A percentile compares a stretch with the other conserved stretches of the same genome.
phyloP scores from a whole-genome alignment of 768 basidiomycete genomes.

The Panaeolus cyanescens region DNA sequence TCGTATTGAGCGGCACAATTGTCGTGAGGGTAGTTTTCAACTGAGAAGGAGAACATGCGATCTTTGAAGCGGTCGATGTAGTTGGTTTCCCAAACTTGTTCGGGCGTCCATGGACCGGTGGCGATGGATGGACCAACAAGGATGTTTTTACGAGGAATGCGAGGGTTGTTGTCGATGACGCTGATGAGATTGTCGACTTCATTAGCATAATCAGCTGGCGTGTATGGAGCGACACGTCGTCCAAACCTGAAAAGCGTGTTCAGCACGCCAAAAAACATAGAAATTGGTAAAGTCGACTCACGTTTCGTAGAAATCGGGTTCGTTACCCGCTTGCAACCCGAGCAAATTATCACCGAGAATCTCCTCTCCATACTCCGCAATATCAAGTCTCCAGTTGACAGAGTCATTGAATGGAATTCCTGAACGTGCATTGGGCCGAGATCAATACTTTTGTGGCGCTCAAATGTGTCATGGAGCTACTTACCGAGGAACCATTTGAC shows the following conservation, averaged over 20 bases:
- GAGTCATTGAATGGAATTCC: conserved; percentile 70
- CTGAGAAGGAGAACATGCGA: conserved; percentile 45
- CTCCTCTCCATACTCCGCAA: conserved; percentile 57
- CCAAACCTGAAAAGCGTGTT: conserved; percentile 26
- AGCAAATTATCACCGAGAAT: conserved; percentile 67
- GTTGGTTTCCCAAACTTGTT: conserved; percentile 49
- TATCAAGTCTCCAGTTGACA: conserved; percentile 48
- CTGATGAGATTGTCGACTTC: conserved; percentile 35
- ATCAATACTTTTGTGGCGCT: background rate
- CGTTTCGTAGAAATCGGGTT: conserved; percentile 71
- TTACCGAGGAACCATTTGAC: conserved; percentile 59
- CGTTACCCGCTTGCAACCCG: conserved; percentile 74
- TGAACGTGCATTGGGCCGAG: background rate
- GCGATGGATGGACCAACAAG: conserved; percentile 68
- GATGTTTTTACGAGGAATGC: conserved; percentile 26
- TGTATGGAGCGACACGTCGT: conserved; percentile 34
- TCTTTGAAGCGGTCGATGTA: conserved; percentile 45
- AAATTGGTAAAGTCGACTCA: conserved; percentile 18
- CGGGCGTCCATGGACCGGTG: conserved; percentile 50
- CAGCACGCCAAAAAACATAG: conserved; percentile 3
- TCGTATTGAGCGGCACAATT: conserved; percentile 60
- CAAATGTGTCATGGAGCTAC: background rate
- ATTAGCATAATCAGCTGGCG: conserved; percentile 42
- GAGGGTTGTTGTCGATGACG: conserved; percentile 23
- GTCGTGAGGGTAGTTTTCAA: conserved; percentile 53